Percentiles rank a stretch among this genome's conserved stretches.
These are phyloP conservation scores for Colletotrichum sp. DNA, from an alignment of 2,329 filamentous ascomycete species.

Conservation along the genomic window DNA sequence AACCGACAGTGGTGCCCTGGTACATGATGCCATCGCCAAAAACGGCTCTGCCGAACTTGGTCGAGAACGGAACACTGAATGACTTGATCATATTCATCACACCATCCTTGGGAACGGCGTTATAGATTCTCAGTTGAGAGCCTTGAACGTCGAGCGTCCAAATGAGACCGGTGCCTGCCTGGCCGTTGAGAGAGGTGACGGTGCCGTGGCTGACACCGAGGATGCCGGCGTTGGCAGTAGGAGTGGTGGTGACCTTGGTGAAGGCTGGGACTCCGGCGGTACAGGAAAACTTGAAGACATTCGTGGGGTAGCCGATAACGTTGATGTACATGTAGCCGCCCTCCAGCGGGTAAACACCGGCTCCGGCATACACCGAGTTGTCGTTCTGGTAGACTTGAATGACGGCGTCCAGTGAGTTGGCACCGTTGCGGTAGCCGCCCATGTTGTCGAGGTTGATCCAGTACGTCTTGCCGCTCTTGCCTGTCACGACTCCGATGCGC, in stretches of 20 bases:
- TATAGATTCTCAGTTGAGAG: slow-evolving; percentile 54
- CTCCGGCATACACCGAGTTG: slow-evolving; percentile 50
- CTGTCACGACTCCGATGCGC: slow-evolving; percentile 53
- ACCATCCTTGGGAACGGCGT: slow-evolving; percentile 52
- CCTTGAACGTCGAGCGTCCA: slow-evolving; percentile 63
- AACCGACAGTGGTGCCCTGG: slow-evolving; percentile 54
- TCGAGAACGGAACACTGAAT: slow-evolving; percentile 55
- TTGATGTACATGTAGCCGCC: slow-evolving; percentile 55
- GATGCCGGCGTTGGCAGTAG: slow-evolving; percentile 53
- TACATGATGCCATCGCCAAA: slow-evolving; percentile 62
- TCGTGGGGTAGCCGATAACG: slow-evolving; percentile 57
- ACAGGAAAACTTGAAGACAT: slow-evolving; percentile 63
- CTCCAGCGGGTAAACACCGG: slow-evolving; percentile 51
- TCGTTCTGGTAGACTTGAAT: slow-evolving; percentile 48
- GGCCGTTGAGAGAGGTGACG: slow-evolving; percentile 56
- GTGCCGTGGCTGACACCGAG: slow-evolving; percentile 63
- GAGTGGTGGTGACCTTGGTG: slow-evolving; percentile 54
- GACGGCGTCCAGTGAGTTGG: slow-evolving; percentile 41
- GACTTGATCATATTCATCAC: slow-evolving; percentile 50
- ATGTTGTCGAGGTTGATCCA: slow-evolving; percentile 45
- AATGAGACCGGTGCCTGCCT: slow-evolving; percentile 58
- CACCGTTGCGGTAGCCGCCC: slow-evolving; percentile 42
- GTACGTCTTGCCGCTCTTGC: slow-evolving; percentile 55
- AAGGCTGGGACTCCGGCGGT: slow-evolving; percentile 54
- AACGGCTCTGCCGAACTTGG: slow-evolving; percentile 61